Base-by-base conservation (phyloP, 2,329 filamentous ascomycete species). In the Aureobasidium uvarum region DNA sequence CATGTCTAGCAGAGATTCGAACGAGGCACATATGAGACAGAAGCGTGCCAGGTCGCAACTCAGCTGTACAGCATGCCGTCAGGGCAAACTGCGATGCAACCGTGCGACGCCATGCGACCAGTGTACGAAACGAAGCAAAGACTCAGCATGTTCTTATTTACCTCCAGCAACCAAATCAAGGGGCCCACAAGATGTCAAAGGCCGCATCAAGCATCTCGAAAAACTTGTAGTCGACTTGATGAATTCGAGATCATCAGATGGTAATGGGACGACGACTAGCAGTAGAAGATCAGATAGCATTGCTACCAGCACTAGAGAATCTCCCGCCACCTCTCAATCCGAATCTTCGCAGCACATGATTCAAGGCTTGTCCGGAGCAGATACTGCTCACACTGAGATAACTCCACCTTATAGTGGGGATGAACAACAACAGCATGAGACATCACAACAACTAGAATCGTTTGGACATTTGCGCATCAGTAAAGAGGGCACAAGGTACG, bases 391-490 rank as follows among this genome's bases (percentile, higher is more conserved):
- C 6, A 7, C 33, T 7, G 20, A 59, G 38, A 28, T 58, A 14
- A 59, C 63, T 14, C 52, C 63, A 8, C 63, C 63, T 6, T 48
- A 65, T 14, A 65, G 63, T 18, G 63, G 51, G n/a, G 52, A 59
- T 31, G 62, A 31, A 8, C 31, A 33, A 16, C 80, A 81, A 43
- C 84, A 83, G 16, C 54, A 38, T 16, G 62, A 67, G 39, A 51
- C 45, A 41, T 83, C 83, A n/a, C 80, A 77, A 69, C 77, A 77
- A 69, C 77, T 82, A 66, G 86, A 88, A 66, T 91, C 89, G 1
- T 84, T 95, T 68, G 91, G 91, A n/a, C 83, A 92, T 52, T 84
- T 96, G 73, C 93, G 92, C 73, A 88, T 96, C 68, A 90, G 93
- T 71, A 77, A 83, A 56, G 81, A 84, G 64, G 92, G 92, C 75